These are phyloP conservation scores for Zoysia japonica DNA, from an alignment of 176 grass and related monocot species.

Conservation along the genomic window DNA sequence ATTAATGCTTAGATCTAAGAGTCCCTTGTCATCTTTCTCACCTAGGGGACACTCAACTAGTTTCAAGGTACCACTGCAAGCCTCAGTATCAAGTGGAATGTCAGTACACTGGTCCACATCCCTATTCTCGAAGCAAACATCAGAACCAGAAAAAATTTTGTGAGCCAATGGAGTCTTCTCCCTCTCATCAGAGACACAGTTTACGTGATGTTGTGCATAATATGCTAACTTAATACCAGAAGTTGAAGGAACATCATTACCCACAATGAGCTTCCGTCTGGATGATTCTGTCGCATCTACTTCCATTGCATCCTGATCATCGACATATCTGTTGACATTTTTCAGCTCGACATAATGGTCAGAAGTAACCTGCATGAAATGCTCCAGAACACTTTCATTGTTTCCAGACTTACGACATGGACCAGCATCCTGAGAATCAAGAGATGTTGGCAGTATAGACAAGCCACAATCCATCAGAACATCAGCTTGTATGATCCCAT, in stretches of 20 bases:
- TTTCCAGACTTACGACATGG: neutral
- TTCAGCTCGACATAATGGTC: neutral
- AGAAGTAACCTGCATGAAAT: neutral
- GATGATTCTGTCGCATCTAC: slow-evolving; percentile 35
- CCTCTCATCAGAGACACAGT: neutral
- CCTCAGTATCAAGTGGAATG: slow-evolving; percentile 28
- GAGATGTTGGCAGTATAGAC: slow-evolving; percentile 12
- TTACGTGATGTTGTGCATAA: slow-evolving; percentile 4
- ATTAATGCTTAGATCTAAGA: slow-evolving; percentile 14
- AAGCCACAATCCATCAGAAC: slow-evolving; percentile 6
- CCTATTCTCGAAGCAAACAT: slow-evolving; percentile 33
- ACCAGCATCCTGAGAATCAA: neutral
- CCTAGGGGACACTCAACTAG: slow-evolving; percentile 6
- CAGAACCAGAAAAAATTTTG: slow-evolving; percentile 9
- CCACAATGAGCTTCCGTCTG: neutral
- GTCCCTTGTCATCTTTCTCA: slow-evolving; percentile 13
- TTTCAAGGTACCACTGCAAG: slow-evolving; percentile 17
- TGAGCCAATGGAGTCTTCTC: slow-evolving; percentile 11
- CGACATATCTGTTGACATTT: neutral
- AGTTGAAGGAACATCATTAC: slow-evolving; percentile 22
- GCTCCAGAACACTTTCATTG: slow-evolving; percentile 23
- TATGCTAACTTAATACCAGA: slow-evolving; percentile 23
- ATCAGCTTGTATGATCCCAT: slow-evolving; percentile 17
- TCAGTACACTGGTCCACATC: neutral
- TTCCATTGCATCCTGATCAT: slow-evolving; percentile 42